A percentile compares a stretch with the other conserved stretches of the same genome.
These are phyloP conservation scores for Vitis hybrid DNA, from an alignment of 177 flowering plant genomes.

Conservation along the genomic window DNA sequence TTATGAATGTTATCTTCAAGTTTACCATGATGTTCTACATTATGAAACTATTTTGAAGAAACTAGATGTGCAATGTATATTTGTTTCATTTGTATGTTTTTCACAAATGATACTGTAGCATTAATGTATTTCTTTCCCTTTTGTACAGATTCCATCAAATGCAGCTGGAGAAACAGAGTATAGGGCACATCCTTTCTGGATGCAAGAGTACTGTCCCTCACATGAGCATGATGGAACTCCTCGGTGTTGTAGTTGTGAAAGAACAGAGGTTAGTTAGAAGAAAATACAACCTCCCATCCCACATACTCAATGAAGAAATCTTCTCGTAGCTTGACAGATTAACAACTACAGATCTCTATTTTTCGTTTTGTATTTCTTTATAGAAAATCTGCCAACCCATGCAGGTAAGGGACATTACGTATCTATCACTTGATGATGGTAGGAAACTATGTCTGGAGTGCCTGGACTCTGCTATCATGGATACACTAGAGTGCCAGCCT, in stretches of 20 bases:
- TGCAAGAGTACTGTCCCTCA: conserved; percentile 85
- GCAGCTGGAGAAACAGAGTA: conserved; percentile 82
- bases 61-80: not conserved
- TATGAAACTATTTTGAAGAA: not conserved
- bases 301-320: not conserved
- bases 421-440: conserved; percentile 74
- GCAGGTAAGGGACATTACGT: conserved; percentile 66
- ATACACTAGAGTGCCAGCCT: conserved; percentile 74
- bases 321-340: not conserved
- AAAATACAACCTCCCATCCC: not conserved
- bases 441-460: conserved; percentile 86
- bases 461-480: conserved; percentile 83
- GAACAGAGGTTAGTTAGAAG: conserved; percentile 76
- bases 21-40: not conserved
- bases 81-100: not conserved
- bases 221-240: conserved; percentile 93
- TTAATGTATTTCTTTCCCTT: not conserved
- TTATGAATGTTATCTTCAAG: not conserved
- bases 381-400: conserved; percentile 5
- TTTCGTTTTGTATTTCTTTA: not conserved
- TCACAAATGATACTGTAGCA: not conserved
- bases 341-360: not conserved
- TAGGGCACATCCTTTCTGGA: conserved; percentile 93
- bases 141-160: conserved; percentile 84
- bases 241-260: conserved; percentile 96